Evolutionary conservation across 139 green algal genomes (phyloP), one percentile per base, ranked within the genome.

Genomic region (Chlamydomonas sp.): DNA sequence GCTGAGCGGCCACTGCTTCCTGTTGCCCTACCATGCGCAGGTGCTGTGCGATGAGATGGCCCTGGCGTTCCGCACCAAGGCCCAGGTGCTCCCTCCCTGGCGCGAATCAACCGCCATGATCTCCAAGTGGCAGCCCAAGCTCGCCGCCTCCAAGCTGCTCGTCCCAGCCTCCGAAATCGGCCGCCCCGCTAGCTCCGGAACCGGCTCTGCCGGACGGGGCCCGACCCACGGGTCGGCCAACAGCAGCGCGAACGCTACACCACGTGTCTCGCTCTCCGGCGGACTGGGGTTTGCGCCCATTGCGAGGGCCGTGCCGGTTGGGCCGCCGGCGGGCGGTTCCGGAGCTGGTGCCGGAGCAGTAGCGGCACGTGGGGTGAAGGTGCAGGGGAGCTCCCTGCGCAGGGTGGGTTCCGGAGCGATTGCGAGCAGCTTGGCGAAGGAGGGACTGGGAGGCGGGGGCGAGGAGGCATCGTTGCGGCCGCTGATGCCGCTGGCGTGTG

Each of bases 11-110:
- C 31, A 49, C 31, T 49, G 31, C 31, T 49, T 61, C 75, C n/a
- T 6, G 62, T 8, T 17, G 20, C 69, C 90, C 20, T 86, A 86
- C 1, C 67, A 93, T 16, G 90, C 92, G 72, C 78, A 92, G 59
- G 76, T 92, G 60, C 80, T 96, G 17, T 95, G 92, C 74, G 79
- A 69, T 5, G 92, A 96, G 81, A 94, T 96, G 85, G 91, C 76
- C 49, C 85, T 84, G 7, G 91, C 88, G 4, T 94, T 94, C 61
- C 78, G 85, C 69, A 57, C 79, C 60, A 86, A 90, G 75, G 89
- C 86, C 64, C 73, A 94, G 6, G 81, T 90, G 63, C 88, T 96
- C 77, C 94, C 94, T 12, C 94, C 94, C 72, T 96, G 94, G 94
- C 80, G 94, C n/a, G 88, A 91, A 63, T 75, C 88, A 4, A 59